Evolutionary conservation across 2,329 filamentous ascomycete genomes (phyloP), one percentile per base, ranked within the genome.

Genomic region (Talaromyces amestolkiae): DNA sequence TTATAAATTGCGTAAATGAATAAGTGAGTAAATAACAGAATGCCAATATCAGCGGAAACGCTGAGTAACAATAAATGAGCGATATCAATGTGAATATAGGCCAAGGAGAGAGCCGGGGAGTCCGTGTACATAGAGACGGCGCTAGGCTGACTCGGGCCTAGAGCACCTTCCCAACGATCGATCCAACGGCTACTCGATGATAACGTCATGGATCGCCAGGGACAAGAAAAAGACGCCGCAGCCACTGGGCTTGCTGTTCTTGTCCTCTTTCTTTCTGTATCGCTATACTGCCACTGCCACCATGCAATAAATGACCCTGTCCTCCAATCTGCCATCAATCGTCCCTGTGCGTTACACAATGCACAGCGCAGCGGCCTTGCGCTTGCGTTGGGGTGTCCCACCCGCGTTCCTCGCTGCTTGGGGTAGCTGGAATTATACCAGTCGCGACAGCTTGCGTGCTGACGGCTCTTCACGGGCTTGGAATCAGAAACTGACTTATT

Each of bases 361-460:
- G 77, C 74, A 73, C 67, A 72, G 72, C 69, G 70, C 74, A 61
- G 74, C 70, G 68, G 67, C 71, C 61, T 69, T 73, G 61, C 71
- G 73, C 61, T 65, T 78, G 60, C 73, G 72, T 62, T 78, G 77
- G 77, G 73, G 75, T 49, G 71, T 76, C 54, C 73, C 76, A 59
- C 74, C 77, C 27, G 75, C 65, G 13, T 67, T 67, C 24, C 60
- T 67, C 10, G 65, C 65, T 9, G 65, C 65, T 39, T 67, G 65
- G 65, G 51, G 62, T 22, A 56, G 58, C 35, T 65, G 58, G 62
- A 60, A 43, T 15, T 65, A 51, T 56, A 22, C 61, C 13, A 69
- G 73, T 45, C 72, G 69, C 66, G 65, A 71, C 19, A 72, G 70
- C n/a, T 64, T 69, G 39, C 66, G 61, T 27, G 61, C 66, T 10